These are phyloP conservation scores for Clonostachys rhizophaga DNA, from an alignment of 2,329 filamentous ascomycete genomes.

Conservation along the genomic window DNA sequence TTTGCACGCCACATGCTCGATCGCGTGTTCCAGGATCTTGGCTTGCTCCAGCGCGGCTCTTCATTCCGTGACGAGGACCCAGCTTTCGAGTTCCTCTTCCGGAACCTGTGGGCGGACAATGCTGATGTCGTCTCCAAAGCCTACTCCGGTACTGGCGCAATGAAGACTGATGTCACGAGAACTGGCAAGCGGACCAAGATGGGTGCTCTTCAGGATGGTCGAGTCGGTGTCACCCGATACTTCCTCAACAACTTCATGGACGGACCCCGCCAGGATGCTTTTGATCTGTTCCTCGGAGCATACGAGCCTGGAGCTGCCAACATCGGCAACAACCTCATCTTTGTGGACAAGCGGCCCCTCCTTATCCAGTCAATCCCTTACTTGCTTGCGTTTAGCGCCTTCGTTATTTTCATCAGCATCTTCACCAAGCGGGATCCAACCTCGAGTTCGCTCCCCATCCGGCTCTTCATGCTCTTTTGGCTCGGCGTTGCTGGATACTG, in stretches of 20 bases:
- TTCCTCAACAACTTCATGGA: conserved; percentile 92
- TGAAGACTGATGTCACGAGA: conserved; percentile 98
- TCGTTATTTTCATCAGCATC: conserved; percentile 72
- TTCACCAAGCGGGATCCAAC: conserved; percentile 70
- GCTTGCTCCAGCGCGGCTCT: conserved; percentile 71
- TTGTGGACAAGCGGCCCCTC: conserved; percentile 79
- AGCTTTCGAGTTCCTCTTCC: conserved; percentile 85
- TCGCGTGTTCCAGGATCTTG: conserved; percentile 81
- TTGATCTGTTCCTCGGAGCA: conserved; percentile 86
- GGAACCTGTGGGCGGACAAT: conserved; percentile 98
- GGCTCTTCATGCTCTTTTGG: conserved; percentile 80
- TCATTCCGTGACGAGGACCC: conserved; percentile 72
- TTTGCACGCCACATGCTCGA: conserved; percentile 85
- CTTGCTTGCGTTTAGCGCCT: conserved; percentile 77
- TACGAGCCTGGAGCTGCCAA: conserved; percentile 73
- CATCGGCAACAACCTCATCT: conserved; percentile 68
- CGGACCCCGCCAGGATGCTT: conserved; percentile 90
- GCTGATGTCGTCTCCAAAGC: conserved; percentile 90
- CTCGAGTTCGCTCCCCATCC: conserved; percentile 72
- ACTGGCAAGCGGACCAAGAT: conserved; percentile 82
- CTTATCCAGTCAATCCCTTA: conserved; percentile 94
- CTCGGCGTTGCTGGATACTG: conserved; percentile 65
- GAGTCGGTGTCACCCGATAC: conserved; percentile 85
- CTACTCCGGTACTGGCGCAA: conserved; percentile 92
- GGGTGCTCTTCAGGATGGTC: conserved; percentile 80